Evolutionary conservation across 163 green algal genomes (phyloP).

Genomic region (Scenedesmus sp.): DNA sequence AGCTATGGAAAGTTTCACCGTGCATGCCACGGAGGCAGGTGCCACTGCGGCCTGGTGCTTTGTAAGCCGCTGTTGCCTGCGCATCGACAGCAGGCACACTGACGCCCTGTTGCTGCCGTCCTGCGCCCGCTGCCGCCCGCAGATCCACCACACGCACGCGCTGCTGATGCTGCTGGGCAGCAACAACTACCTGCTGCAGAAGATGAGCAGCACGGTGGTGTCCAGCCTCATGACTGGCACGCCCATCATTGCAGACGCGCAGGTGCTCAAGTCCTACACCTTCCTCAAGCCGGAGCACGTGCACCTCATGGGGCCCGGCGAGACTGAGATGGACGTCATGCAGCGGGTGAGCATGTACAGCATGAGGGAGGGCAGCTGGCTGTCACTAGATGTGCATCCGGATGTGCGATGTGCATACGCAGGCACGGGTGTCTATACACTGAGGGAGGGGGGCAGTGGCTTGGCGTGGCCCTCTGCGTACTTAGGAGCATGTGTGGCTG

Average conservation of each 20-base stretch:
- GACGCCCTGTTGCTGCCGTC: background rate
- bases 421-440: background rate
- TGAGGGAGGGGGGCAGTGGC: background rate
- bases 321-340: constrained; percentile 53
- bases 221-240: constrained; percentile 51
- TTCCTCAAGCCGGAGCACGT: constrained; percentile 44
- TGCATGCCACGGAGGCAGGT: too few species aligned
- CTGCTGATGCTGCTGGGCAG: constrained; percentile 53
- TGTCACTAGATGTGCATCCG: background rate
- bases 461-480: background rate
- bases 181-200: constrained; percentile 46
- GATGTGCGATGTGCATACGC: background rate
- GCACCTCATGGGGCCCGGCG: constrained; percentile 10
- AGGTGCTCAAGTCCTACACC: constrained; percentile 46
- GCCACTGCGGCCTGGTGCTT: background rate
- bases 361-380: background rate
- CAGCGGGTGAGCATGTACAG: constrained; percentile 35
- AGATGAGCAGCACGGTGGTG: constrained; percentile 52
- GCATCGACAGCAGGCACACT: background rate
- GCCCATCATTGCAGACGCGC: constrained; percentile 42
- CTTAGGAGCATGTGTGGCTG: background rate
- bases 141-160: constrained; percentile 51
- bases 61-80: background rate
- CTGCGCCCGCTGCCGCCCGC: background rate
- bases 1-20: too few species aligned